Conservation (phyloP, 441 rosid genomes). For the Erysimum cheiri region DNA sequence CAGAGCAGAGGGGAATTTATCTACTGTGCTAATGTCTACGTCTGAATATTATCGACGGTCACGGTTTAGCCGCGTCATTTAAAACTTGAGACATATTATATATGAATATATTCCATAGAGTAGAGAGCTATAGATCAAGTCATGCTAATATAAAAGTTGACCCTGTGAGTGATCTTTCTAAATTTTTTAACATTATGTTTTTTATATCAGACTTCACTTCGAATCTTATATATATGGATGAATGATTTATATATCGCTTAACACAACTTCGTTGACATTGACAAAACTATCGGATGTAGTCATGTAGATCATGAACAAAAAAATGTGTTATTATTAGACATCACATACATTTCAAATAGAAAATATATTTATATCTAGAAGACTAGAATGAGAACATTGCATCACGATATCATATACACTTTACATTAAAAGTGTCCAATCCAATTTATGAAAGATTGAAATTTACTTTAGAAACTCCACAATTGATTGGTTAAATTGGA, state of each 20-base stretch:
- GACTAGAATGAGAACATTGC: too few relatives aligned
- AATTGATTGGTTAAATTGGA: too few relatives aligned
- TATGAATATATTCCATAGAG: conserved; percentile 10
- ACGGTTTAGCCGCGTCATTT: background rate
- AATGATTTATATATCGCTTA: background rate
- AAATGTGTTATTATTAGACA: background rate
- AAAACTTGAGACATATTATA: background rate
- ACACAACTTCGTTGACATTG: background rate
- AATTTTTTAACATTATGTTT: background rate
- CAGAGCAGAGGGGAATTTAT: background rate
- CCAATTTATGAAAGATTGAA: too few relatives aligned
- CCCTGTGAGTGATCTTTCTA: background rate
- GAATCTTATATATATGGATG: background rate
- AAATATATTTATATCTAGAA: too few relatives aligned
- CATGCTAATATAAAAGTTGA: background rate
- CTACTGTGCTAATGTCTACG: conserved; percentile 28
- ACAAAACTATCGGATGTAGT: background rate
- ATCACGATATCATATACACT: too few relatives aligned
- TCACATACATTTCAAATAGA: background rate
- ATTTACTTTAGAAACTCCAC: too few relatives aligned
- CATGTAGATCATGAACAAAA: background rate
- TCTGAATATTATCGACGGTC: background rate
- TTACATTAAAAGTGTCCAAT: too few relatives aligned
- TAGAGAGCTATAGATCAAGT: background rate
- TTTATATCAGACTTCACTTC: conserved; percentile 4